Conservation (phyloP, 805 yeast genomes). For the Lipomyces starkeyi region DNA sequence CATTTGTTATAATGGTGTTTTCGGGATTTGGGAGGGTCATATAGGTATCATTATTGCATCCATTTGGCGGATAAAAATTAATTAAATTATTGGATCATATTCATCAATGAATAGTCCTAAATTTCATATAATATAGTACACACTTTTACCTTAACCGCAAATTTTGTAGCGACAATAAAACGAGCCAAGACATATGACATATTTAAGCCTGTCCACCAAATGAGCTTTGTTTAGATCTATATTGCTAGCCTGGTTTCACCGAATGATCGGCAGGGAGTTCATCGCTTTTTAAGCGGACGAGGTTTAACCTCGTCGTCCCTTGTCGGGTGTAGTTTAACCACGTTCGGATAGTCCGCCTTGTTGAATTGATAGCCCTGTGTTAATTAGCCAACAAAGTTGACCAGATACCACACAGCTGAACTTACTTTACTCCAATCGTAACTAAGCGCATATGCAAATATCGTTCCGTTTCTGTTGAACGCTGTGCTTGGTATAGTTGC, state of each 20-base stretch:
- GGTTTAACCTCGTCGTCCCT: conserved; percentile 71
- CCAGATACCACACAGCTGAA: background rate
- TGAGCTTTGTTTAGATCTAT: background rate
- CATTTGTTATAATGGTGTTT: background rate
- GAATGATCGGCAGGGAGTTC: background rate
- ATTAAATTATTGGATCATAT: background rate
- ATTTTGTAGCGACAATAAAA: background rate
- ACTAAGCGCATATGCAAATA: conserved; percentile 88
- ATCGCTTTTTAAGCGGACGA: conserved; percentile 21
- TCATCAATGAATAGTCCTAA: background rate
- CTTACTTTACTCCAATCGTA: conserved; percentile 94
- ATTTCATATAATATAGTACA: background rate
- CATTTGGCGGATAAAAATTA: background rate
- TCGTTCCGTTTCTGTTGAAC: conserved; percentile 81
- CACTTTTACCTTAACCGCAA: background rate
- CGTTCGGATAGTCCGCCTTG: conserved; percentile 73
- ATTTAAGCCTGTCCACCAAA: background rate
- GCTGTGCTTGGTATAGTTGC: conserved; percentile 74
- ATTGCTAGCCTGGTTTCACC: background rate
- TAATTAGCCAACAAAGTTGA: background rate
- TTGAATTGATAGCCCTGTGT: conserved; percentile 64
- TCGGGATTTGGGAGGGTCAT: conserved; percentile 1
- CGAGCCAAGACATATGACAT: background rate
- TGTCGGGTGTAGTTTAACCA: conserved; percentile 80
- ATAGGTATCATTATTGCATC: background rate